Base-by-base conservation (phyloP, 805 yeast species). In the Saccharomycopsis microspora region DNA sequence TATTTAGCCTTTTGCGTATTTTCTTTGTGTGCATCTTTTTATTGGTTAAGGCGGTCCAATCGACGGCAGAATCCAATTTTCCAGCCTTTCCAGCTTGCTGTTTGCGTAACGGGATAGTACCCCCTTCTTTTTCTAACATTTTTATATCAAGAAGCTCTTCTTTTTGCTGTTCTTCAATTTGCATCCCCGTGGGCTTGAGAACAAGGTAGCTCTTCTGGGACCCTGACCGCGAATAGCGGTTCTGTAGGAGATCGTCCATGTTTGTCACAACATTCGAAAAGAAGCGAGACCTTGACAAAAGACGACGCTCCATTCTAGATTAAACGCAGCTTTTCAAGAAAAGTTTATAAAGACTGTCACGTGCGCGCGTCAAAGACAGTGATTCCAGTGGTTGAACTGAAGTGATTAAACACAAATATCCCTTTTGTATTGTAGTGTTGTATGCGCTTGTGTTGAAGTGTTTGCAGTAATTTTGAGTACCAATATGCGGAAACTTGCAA, bases 181-280 rank as follows among this genome's bases (percentile, higher is more conserved):
- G 31, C 3, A 33, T 30, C 28, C 46, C 50, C 5, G 54, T 51
- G 8, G 54, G 54, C 10, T 42, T 52, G 5, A 52, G 41, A 30
- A 45, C 35, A 6, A 52, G 7, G 34, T 11, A 45, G 31, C 11
- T 41, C 32, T 52, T 52, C 37, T 52, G 55, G 31, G 41, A 34
- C 7, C 54, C 53, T 3, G 31, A 40, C 28, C 32, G 19, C n/a
- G 51, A 47, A 39, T 52, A 52, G 31, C 55, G 40, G 5, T 32
- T 32, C 32, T 52, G 49, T 34, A 52, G 36, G 28, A 52, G 43
- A 28, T 50, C 54, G 39, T 52, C 53, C 3, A 52, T 32, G n/a
- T 36, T 32, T 34, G 41, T 44, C 5, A 42, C 29, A 19, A 43
- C 41, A 33, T 51, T 45, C 27, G 10, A 8, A 30, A 43, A 51